A percentile compares a stretch with the other conserved stretches of the same genome.
These are phyloP conservation scores for Cenchrus americanus DNA, from an alignment of 176 grass and related monocot genomes.

Conservation along the genomic window DNA sequence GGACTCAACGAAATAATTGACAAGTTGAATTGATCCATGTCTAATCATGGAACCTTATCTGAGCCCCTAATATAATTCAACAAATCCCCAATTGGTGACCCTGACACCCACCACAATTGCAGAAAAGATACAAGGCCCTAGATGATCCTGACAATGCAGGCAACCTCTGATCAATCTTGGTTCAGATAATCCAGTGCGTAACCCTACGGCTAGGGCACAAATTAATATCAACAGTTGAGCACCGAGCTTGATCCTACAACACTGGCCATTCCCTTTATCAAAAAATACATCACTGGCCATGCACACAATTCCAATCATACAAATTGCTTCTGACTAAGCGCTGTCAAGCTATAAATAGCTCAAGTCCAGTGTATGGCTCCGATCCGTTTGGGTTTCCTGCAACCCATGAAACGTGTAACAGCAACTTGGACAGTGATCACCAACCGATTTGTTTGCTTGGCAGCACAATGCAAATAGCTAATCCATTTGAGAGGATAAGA, in stretches of 20 bases:
- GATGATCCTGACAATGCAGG: conserved; percentile 46
- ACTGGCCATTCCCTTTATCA: neutral
- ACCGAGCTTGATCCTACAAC: conserved; percentile 15
- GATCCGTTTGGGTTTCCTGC: conserved; percentile 38
- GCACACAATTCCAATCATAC: conserved; percentile 31
- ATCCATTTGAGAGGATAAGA: neutral
- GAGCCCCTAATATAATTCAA: neutral
- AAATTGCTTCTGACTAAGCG: conserved; percentile 10
- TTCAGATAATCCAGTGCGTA: conserved; percentile 21
- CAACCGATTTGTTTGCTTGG: neutral
- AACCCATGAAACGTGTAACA: conserved; percentile 44
- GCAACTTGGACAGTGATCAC: conserved; percentile 35
- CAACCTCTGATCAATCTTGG: conserved; percentile 37
- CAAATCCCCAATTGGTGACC: conserved; percentile 28
- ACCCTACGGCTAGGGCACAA: conserved; percentile 42
- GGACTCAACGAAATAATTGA: conserved; percentile 43
- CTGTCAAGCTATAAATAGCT: conserved; percentile 38
- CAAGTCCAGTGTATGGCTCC: conserved; percentile 35
- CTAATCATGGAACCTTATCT: conserved; percentile 33
- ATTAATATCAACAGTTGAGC: conserved; percentile 41
- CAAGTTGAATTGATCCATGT: conserved; percentile 10
- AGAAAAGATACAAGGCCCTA: conserved; percentile 33
- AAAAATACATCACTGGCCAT: neutral
- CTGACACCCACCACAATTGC: conserved; percentile 33
- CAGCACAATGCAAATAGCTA: neutral